These are phyloP conservation scores for Colletotrichum tanaceti DNA, from an alignment of 2,329 filamentous ascomycete genomes.

Conservation along the genomic window DNA sequence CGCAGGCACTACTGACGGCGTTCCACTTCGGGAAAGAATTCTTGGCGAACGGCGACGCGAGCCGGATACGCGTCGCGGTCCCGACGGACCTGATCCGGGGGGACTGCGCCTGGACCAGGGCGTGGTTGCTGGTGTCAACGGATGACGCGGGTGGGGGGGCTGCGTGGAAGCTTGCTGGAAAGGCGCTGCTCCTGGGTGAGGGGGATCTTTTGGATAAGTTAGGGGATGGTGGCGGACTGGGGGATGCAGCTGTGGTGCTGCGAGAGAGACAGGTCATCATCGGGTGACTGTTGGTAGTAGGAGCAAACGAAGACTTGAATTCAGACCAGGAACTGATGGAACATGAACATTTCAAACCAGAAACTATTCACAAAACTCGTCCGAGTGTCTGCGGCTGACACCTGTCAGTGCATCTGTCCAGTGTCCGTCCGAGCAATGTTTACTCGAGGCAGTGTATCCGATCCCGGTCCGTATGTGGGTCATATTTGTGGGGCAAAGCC, in stretches of 20 bases:
- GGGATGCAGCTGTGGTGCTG: background rate
- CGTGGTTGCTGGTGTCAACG: conserved; percentile 10
- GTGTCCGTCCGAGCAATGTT: background rate
- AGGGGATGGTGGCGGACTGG: background rate
- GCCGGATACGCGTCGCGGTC: conserved; percentile 4
- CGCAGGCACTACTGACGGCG: conserved; percentile 2
- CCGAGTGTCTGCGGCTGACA: too few species aligned
- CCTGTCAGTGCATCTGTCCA: too few species aligned
- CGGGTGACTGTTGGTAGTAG: background rate
- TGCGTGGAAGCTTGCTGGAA: conserved; percentile 8
- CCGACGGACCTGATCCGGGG: conserved; percentile 8
- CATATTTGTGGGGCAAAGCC: background rate
- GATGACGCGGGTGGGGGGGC: background rate
- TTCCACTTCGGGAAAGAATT: conserved; percentile 11
- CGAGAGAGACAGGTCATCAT: background rate
- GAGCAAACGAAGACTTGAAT: too few species aligned
- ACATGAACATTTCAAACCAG: background rate
- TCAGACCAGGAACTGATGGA: too few species aligned
- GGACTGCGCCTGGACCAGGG: conserved; percentile 23
- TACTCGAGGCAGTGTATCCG: background rate
- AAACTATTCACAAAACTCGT: too few species aligned
- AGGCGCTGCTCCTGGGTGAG: conserved; percentile 15
- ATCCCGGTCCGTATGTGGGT: background rate
- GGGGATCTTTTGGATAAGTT: background rate
- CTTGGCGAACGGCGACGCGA: background rate